Conservation (phyloP, 495 filamentous ascomycete species). For the Parathielavia appendiculata region DNA sequence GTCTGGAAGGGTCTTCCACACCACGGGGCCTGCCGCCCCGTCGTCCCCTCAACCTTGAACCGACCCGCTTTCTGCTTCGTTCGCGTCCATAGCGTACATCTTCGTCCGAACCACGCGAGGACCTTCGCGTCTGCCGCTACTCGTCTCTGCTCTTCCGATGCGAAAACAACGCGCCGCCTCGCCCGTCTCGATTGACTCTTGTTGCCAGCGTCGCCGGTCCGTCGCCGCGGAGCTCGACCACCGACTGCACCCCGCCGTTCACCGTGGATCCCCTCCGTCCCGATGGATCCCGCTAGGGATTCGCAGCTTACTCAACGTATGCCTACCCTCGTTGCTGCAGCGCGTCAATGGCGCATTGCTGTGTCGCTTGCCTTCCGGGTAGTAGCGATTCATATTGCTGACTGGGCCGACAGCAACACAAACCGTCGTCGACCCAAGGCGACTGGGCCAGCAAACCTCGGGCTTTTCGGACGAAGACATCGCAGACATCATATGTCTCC, state of each 20-base stretch:
- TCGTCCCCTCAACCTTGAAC: slow-evolving; percentile 14
- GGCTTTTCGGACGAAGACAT: slow-evolving; percentile 74
- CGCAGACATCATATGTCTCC: slow-evolving; percentile 81
- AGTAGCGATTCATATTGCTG: slow-evolving; percentile 19
- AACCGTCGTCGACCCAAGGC: slow-evolving; percentile 70
- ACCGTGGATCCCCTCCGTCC: neutral
- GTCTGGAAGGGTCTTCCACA: neutral
- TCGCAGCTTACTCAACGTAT: slow-evolving; percentile 31
- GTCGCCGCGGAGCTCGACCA: slow-evolving; percentile 12
- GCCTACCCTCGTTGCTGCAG: neutral
- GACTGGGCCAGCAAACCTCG: slow-evolving; percentile 68
- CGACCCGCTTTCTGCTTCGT: slow-evolving; percentile 13
- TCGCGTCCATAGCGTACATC: neutral
- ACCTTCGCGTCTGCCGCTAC: slow-evolving; percentile 1
- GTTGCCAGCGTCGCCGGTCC: slow-evolving; percentile 6
- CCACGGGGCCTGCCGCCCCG: slow-evolving; percentile 4
- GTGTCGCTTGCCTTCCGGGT: too few relatives aligned
- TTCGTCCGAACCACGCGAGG: slow-evolving; percentile 7
- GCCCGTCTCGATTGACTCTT: neutral
- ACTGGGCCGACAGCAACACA: slow-evolving; percentile 59
- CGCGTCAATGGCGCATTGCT: neutral
- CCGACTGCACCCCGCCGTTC: neutral
- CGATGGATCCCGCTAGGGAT: slow-evolving; percentile 27
- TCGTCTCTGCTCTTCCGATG: slow-evolving; percentile 4
- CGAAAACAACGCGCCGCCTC: slow-evolving; percentile 4